A percentile compares a stretch with the other conserved stretches of the same genome.
phyloP scores from a whole-genome alignment of 352 stramenopile species.

The Pythium volutum region DNA sequence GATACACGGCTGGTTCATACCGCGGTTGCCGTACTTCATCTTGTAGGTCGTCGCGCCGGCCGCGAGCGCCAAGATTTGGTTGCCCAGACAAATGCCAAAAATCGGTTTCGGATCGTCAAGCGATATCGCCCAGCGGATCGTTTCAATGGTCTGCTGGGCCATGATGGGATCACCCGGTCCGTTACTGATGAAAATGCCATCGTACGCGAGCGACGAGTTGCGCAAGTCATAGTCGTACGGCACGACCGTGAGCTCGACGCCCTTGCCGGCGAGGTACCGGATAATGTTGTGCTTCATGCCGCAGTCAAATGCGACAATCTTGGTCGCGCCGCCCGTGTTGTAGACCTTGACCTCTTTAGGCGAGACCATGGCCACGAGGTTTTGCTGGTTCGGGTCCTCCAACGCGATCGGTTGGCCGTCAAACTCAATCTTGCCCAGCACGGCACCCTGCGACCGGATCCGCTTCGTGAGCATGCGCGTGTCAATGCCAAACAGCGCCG shows the following conservation, averaged over 20 bases:
- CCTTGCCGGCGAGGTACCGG: slow-evolving; percentile 84
- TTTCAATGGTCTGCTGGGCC: slow-evolving; percentile 80
- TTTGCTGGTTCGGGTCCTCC: slow-evolving; percentile 46
- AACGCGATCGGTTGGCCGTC: background rate
- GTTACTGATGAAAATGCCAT: slow-evolving; percentile 96
- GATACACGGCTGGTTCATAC: slow-evolving; percentile 94
- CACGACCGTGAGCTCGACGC: slow-evolving; percentile 92
- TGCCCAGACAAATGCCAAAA: slow-evolving; percentile 96
- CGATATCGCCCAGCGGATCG: slow-evolving; percentile 4
- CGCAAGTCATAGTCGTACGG: slow-evolving; percentile 85
- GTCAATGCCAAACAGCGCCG: slow-evolving; percentile 96
- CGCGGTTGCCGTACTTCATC: slow-evolving; percentile 92
- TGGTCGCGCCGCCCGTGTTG: slow-evolving; percentile 50
- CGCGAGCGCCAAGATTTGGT: slow-evolving; percentile 93
- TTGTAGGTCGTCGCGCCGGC: slow-evolving; percentile 90
- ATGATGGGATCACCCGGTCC: slow-evolving; percentile 93
- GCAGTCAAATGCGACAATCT: slow-evolving; percentile 95
- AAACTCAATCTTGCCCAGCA: slow-evolving; percentile 95
- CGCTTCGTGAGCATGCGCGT: slow-evolving; percentile 98
- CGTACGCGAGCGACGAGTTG: slow-evolving; percentile 82
- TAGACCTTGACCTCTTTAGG: slow-evolving; percentile 61
- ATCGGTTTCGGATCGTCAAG: slow-evolving; percentile 76
- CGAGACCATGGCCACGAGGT: slow-evolving; percentile 68
- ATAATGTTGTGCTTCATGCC: slow-evolving; percentile 99
- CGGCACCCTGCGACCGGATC: slow-evolving; percentile 93